Conservation (phyloP, 2,329 filamentous ascomycete species). For the Penicillium sp. region DNA sequence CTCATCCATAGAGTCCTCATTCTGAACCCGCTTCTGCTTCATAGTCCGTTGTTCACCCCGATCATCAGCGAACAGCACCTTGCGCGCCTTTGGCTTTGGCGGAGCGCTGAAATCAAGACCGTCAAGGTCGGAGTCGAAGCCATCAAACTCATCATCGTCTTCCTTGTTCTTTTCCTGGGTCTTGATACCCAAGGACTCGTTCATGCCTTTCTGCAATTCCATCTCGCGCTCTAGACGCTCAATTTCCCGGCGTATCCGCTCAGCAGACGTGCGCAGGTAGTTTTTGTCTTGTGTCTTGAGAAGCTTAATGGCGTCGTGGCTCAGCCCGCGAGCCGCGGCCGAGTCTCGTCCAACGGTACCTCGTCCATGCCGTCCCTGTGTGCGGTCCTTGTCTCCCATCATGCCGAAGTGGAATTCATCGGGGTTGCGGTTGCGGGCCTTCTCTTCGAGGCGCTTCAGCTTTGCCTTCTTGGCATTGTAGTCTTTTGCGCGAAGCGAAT, state of each 20-base stretch:
- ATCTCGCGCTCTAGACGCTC: conserved; percentile 48
- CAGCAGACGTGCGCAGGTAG: conserved; percentile 56
- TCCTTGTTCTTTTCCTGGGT: conserved; percentile 22
- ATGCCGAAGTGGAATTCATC: conserved; percentile 65
- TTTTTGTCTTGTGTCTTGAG: conserved; percentile 63
- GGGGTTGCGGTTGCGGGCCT: conserved; percentile 58
- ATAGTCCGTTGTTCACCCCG: conserved; percentile 32
- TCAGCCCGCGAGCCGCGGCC: conserved; percentile 44
- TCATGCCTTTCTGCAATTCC: conserved; percentile 39
- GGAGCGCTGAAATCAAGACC: conserved; percentile 22
- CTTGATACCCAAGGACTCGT: conserved; percentile 26
- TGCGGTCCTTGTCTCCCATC: conserved; percentile 49
- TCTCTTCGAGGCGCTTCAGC: conserved; percentile 55
- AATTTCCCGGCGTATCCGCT: conserved; percentile 52
- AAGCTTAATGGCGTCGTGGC: conserved; percentile 57
- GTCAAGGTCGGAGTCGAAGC: conserved; percentile 22
- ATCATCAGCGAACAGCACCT: conserved; percentile 41
- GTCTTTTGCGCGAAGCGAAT: conserved; percentile 61
- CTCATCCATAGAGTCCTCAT: conserved; percentile 24
- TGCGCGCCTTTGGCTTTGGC: conserved; percentile 27
- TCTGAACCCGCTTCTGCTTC: conserved; percentile 21
- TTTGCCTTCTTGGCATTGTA: conserved; percentile 60
- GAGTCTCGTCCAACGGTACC: conserved; percentile 39
- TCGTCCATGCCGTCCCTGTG: conserved; percentile 39
- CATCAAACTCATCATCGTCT: conserved; percentile 21